phyloP scores from a whole-genome alignment of 345 rosid genomes.

The Eucalyptus polybractea region DNA sequence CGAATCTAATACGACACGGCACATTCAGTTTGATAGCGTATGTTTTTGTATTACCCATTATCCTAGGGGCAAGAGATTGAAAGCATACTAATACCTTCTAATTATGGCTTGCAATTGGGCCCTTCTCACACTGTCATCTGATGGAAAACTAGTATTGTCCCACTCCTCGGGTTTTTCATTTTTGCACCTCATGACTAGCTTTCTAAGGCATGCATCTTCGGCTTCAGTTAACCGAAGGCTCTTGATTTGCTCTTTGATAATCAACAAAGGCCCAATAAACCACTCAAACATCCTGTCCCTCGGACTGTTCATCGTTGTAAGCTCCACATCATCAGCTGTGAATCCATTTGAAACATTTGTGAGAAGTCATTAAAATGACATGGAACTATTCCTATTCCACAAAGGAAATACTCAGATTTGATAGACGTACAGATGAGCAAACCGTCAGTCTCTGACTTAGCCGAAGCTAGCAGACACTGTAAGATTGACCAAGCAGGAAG shows the following conservation, averaged over 20 bases:
- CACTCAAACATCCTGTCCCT: slow-evolving; percentile 58
- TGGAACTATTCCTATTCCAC: neutral
- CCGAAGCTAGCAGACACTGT: slow-evolving; percentile 59
- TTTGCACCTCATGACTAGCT: slow-evolving; percentile 27
- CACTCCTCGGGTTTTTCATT: slow-evolving; percentile 58
- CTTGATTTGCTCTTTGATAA: slow-evolving; percentile 75
- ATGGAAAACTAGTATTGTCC: slow-evolving; percentile 48
- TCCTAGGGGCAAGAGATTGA: neutral
- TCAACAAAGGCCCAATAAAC: slow-evolving; percentile 60
- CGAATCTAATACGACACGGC: neutral
- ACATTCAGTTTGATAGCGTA: neutral
- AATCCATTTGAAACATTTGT: neutral
- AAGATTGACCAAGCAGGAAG: slow-evolving; percentile 69
- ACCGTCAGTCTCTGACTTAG: slow-evolving; percentile 51
- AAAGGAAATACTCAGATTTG: neutral
- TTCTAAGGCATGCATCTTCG: slow-evolving; percentile 49
- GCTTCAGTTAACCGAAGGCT: slow-evolving; percentile 31
- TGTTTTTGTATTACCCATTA: neutral
- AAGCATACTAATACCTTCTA: slow-evolving; percentile 31
- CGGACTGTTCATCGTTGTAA: slow-evolving; percentile 44
- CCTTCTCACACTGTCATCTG: slow-evolving; percentile 38
- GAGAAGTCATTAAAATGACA: neutral
- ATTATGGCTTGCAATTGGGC: slow-evolving; percentile 82
- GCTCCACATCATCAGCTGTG: slow-evolving; percentile 51
- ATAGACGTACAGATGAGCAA: slow-evolving; percentile 48